Evolutionary conservation across 2,329 filamentous ascomycete genomes (phyloP).

Genomic region (Alternaria sp.): DNA sequence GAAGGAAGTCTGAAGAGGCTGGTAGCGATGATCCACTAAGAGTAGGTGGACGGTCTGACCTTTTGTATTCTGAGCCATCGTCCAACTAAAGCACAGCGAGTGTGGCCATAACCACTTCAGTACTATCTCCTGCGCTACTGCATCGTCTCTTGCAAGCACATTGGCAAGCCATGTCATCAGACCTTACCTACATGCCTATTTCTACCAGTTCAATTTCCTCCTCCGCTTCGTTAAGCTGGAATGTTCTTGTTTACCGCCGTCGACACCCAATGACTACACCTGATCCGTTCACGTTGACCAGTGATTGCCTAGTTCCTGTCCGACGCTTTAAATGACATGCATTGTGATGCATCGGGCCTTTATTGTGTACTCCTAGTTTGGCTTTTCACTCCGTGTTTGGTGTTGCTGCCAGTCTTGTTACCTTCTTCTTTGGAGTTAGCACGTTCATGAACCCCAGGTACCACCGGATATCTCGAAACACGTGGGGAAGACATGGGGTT

Average conservation of each 20-base stretch:
- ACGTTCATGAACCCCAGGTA: background rate
- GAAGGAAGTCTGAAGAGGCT: background rate
- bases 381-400: conserved; percentile 11
- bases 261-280: conserved; percentile 9
- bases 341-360: conserved; percentile 19
- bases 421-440: conserved; percentile 33
- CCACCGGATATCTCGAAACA: conserved; percentile 3
- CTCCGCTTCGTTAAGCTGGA: conserved; percentile 5
- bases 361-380: conserved; percentile 11
- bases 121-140: conserved; percentile 1
- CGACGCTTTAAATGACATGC: conserved; percentile 10
- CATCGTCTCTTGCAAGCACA: background rate
- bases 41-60: background rate
- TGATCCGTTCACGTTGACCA: conserved; percentile 17
- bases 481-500: background rate
- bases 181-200: background rate
- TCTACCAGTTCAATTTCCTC: conserved; percentile 7
- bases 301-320: background rate
- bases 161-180: conserved; percentile 5
- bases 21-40: background rate
- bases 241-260: background rate
- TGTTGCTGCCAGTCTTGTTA: conserved; percentile 18
- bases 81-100: background rate
- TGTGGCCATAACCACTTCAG: background rate
- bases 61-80: conserved; percentile 8